phyloP scores from a whole-genome alignment of 306 rosid species.

The Acacia melanoxylon region DNA sequence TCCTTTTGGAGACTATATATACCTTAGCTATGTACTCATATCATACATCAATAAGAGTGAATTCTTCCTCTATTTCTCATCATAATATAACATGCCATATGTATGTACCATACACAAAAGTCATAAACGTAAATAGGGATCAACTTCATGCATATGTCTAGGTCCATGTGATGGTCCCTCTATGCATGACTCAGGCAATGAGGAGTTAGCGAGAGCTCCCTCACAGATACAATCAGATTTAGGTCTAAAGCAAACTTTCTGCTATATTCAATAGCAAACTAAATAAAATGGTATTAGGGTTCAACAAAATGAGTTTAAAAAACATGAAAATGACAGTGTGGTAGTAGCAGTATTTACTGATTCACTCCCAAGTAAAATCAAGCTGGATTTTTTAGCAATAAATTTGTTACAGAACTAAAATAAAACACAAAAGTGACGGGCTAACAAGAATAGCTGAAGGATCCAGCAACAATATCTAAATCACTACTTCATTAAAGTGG shows the following conservation, averaged over 20 bases:
- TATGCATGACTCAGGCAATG: background rate
- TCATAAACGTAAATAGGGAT: background rate
- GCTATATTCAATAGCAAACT: background rate
- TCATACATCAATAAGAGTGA: too few species aligned
- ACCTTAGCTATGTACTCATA: too few species aligned
- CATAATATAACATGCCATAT: constrained; percentile 5
- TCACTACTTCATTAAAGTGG: constrained; percentile 2
- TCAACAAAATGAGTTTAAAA: constrained; percentile 23
- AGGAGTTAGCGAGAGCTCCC: background rate
- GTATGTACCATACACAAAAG: background rate
- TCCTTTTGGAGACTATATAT: too few species aligned
- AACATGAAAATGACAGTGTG: background rate
- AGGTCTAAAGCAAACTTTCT: constrained; percentile 4
- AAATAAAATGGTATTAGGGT: background rate
- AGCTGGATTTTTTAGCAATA: constrained; percentile 7
- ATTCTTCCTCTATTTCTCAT: too few species aligned
- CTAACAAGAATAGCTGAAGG: background rate
- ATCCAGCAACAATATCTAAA: constrained; percentile 25
- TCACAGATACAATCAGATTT: background rate
- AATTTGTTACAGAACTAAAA: background rate
- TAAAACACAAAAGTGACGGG: background rate
- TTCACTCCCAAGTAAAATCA: background rate
- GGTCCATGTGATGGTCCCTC: constrained; percentile 1
- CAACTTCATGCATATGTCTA: constrained; percentile 1
- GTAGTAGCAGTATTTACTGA: constrained; percentile 9